phyloP scores from a whole-genome alignment of 2,329 filamentous ascomycete species.

The Alternaria ethzedia region DNA sequence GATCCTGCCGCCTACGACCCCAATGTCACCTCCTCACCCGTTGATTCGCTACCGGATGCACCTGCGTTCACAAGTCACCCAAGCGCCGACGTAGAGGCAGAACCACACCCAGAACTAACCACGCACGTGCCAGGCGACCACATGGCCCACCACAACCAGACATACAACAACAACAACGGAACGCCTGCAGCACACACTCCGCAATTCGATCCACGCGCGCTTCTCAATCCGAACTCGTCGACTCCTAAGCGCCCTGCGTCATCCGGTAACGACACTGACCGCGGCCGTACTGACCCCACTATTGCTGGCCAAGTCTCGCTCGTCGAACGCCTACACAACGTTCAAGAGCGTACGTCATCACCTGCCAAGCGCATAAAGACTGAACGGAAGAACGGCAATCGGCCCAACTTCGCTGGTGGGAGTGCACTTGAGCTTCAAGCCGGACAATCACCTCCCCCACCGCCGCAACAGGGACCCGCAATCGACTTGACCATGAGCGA shows the following conservation, averaged over 20 bases:
- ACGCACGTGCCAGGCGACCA: conserved; percentile 26
- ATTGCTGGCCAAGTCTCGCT: conserved; percentile 61
- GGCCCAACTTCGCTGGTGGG: conserved; percentile 21
- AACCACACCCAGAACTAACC: conserved; percentile 21
- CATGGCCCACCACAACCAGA: conserved; percentile 9
- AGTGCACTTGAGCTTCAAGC: conserved; percentile 53
- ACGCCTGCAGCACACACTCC: conserved; percentile 10
- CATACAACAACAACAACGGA: conserved; percentile 18
- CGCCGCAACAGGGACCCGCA: conserved; percentile 12
- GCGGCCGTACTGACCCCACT: conserved; percentile 29
- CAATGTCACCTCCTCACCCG: neutral
- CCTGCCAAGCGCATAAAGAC: conserved; percentile 53
- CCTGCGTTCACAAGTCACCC: conserved; percentile 6
- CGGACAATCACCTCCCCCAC: conserved; percentile 1
- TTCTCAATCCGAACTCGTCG: conserved; percentile 44
- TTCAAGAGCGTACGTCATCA: conserved; percentile 68
- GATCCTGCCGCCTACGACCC: neutral
- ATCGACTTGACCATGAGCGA: conserved; percentile 56
- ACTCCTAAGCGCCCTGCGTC: conserved; percentile 41
- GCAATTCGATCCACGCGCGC: conserved; percentile 36
- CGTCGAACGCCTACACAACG: conserved; percentile 78
- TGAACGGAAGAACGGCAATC: conserved; percentile 26
- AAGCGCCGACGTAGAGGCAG: neutral
- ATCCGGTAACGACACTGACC: conserved; percentile 24
- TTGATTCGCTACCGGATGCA: neutral